These are phyloP conservation scores for Aegilops speltoides DNA, from an alignment of 176 grass and related monocot genomes.

Conservation along the genomic window DNA sequence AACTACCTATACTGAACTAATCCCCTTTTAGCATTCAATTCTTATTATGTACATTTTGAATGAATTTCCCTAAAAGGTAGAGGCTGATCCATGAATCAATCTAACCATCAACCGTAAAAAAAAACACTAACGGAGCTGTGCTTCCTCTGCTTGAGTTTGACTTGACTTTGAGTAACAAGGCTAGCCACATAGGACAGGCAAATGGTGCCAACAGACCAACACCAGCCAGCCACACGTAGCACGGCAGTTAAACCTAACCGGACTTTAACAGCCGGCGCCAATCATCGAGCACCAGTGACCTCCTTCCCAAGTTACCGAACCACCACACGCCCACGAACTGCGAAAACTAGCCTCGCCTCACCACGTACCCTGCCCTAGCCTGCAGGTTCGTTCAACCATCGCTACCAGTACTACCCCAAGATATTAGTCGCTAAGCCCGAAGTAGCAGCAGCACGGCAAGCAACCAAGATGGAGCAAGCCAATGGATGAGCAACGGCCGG, in stretches of 20 bases:
- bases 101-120: no score
- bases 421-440: background rate
- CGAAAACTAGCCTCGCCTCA: background rate
- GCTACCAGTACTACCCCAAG: background rate
- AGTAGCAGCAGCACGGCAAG: no score
- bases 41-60: no score
- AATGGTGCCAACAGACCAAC: background rate
- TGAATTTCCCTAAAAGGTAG: no score
- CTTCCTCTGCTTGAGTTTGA: no score
- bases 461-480: background rate
- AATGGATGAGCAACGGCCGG: background rate
- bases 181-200: background rate
- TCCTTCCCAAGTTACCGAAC: background rate
- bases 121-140: no score
- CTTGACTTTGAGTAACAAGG: no score
- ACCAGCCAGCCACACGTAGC: background rate
- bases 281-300: background rate
- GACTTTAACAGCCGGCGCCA: background rate
- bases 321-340: background rate
- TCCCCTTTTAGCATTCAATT: no score
- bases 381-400: background rate
- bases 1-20: no score
- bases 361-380: background rate
- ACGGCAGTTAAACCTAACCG: conserved; percentile 29
- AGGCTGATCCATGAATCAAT: no score